Percentiles rank a stretch among this genome's conserved stretches.
phyloP scores from a whole-genome alignment of 768 basidiomycete genomes.

The Podaxis mareebaensis region DNA sequence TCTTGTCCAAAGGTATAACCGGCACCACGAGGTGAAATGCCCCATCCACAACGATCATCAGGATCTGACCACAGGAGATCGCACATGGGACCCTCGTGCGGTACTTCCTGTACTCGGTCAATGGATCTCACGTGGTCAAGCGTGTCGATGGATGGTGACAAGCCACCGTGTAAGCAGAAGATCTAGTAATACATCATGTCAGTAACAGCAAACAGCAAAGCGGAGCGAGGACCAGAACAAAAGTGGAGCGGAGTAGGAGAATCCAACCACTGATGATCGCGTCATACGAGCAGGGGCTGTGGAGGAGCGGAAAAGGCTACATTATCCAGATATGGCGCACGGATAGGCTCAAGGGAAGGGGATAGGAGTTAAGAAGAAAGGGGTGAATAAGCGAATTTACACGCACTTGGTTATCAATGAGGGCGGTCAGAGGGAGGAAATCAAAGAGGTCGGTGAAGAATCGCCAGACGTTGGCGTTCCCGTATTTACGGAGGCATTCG shows the following conservation, averaged over 20 bases:
- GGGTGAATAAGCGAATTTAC: background rate
- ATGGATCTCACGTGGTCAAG: slow-evolving; percentile 99
- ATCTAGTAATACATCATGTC: slow-evolving; percentile 55
- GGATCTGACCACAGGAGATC: slow-evolving; percentile 99
- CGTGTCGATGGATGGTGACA: slow-evolving; percentile 98
- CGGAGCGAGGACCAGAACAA: slow-evolving; percentile 14
- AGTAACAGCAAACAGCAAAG: slow-evolving; percentile 17
- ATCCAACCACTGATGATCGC: background rate
- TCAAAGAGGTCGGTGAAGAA: slow-evolving; percentile 99
- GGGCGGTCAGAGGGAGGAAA: slow-evolving; percentile 93
- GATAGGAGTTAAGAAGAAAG: slow-evolving; percentile 8
- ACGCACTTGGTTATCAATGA: slow-evolving; percentile 99
- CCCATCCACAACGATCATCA: slow-evolving; percentile 99
- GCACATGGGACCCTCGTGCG: slow-evolving; percentile 99
- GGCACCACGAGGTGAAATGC: slow-evolving; percentile 97
- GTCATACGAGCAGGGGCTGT: slow-evolving; percentile 3
- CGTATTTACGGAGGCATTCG: slow-evolving; percentile 99
- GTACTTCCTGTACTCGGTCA: slow-evolving; percentile 98
- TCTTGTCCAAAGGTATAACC: slow-evolving; percentile 99
- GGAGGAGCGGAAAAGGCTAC: slow-evolving; percentile 9
- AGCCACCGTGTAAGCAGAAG: slow-evolving; percentile 97
- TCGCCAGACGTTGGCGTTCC: slow-evolving; percentile 99
- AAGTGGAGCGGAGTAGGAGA: slow-evolving; percentile 6
- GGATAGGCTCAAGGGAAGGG: background rate
- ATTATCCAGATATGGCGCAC: background rate